phyloP scores from a whole-genome alignment of 2,329 filamentous ascomycete species.

The Talaromyces amestolkiae region DNA sequence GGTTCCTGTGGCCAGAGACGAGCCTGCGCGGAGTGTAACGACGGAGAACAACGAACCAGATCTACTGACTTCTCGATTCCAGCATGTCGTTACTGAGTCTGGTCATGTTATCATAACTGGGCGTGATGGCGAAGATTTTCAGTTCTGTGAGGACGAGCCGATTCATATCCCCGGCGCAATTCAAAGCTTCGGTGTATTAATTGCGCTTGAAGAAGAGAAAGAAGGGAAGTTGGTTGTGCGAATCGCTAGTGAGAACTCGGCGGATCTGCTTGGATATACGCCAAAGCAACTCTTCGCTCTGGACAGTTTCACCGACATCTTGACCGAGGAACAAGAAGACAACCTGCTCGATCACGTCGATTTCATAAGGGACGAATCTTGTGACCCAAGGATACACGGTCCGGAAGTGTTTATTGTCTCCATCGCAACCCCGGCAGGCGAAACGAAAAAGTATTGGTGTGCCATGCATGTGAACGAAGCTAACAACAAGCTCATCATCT shows the following conservation, averaged over 20 bases:
- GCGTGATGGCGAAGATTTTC: constrained; percentile 66
- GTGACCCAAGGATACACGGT: constrained; percentile 70
- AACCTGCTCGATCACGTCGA: constrained; percentile 83
- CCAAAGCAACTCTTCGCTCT: constrained; percentile 73
- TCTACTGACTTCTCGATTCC: constrained; percentile 71
- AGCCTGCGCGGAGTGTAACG: constrained; percentile 28
- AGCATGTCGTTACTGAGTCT: constrained; percentile 70
- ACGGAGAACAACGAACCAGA: constrained; percentile 44
- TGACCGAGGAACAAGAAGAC: constrained; percentile 79
- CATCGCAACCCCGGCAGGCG: constrained; percentile 58
- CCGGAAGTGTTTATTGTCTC: constrained; percentile 83
- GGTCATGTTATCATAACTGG: constrained; percentile 83
- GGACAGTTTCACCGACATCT: constrained; percentile 74
- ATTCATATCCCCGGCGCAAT: constrained; percentile 84
- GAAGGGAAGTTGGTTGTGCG: constrained; percentile 68
- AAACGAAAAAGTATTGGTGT: constrained; percentile 74
- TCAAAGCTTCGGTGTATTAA: constrained; percentile 74
- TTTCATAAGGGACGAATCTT: constrained; percentile 79
- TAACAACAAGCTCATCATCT: constrained; percentile 71
- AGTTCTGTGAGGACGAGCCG: constrained; percentile 85
- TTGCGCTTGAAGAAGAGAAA: constrained; percentile 69
- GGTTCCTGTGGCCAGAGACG: constrained; percentile 17
- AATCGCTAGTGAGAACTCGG: constrained; percentile 78
- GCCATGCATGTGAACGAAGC: constrained; percentile 73
- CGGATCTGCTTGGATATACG: constrained; percentile 70